Evolutionary conservation across 345 rosid species (phyloP).

Genomic region (Brassica nigra): DNA sequence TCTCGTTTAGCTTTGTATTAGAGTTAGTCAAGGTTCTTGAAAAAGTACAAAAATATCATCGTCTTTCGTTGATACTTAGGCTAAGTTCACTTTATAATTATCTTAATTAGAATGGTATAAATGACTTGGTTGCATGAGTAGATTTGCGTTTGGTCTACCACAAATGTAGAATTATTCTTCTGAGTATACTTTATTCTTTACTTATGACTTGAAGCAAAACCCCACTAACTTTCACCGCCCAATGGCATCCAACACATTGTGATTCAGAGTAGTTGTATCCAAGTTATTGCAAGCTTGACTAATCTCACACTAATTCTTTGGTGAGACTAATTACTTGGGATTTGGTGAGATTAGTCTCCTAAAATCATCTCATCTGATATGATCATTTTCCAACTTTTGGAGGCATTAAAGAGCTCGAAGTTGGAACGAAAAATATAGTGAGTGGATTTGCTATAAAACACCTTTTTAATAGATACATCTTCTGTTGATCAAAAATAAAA

Average conservation of each 20-base stretch:
- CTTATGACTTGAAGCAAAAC: conserved; percentile 35
- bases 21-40: conserved; percentile 22
- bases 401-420: conserved; percentile 22
- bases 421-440: conserved; percentile 13
- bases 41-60: not conserved
- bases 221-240: conserved; percentile 43
- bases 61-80: not conserved
- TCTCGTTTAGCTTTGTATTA: not conserved
- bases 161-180: conserved; percentile 37
- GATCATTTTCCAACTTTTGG: conserved; percentile 13
- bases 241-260: conserved; percentile 35
- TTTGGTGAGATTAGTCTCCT: conserved; percentile 31
- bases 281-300: conserved; percentile 39
- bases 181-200: conserved; percentile 39
- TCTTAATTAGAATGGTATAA: not conserved
- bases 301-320: conserved; percentile 21
- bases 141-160: conserved; percentile 38
- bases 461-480: conserved; percentile 28
- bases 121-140: conserved; percentile 21
- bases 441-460: not conserved
- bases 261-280: conserved; percentile 31
- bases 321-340: conserved; percentile 35
- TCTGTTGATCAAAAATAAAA: not conserved
- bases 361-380: conserved; percentile 1
- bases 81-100: not conserved